Evolutionary conservation across 2,329 filamentous ascomycete species (phyloP).

Genomic region (Talaromyces sp.): DNA sequence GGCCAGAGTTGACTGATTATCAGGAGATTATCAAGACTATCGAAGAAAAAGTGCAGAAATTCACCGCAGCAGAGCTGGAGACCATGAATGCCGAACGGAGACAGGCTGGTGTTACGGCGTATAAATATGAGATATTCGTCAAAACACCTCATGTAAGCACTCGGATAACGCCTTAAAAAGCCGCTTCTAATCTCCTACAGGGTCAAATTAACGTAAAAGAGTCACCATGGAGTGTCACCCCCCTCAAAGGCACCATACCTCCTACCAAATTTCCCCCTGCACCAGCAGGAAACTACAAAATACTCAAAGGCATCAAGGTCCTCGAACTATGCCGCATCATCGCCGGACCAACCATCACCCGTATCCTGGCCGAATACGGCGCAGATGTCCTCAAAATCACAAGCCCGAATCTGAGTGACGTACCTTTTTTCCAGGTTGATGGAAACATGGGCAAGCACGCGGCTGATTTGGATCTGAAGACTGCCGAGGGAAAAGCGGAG

Average conservation of each 20-base stretch:
- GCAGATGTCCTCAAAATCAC: conserved; percentile 72
- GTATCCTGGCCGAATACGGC: conserved; percentile 71
- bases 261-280: conserved; percentile 29
- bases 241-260: conserved; percentile 27
- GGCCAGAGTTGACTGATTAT: conserved; percentile 61
- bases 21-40: conserved; percentile 58
- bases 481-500: conserved; percentile 47
- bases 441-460: conserved; percentile 70
- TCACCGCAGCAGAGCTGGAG: conserved; percentile 57
- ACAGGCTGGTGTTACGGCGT: conserved; percentile 60
- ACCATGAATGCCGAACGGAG: conserved; percentile 53
- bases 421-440: conserved; percentile 70
- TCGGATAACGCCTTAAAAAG: not conserved
- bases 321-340: conserved; percentile 74
- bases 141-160: conserved; percentile 50
- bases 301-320: conserved; percentile 63
- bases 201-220: conserved; percentile 35
- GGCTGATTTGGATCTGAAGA: conserved; percentile 61
- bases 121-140: conserved; percentile 59
- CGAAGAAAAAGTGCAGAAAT: conserved; percentile 56
- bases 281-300: conserved; percentile 25
- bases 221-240: conserved; percentile 36
- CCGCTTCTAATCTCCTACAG: not conserved
- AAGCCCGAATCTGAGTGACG: conserved; percentile 63
- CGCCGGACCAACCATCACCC: conserved; percentile 68